These are phyloP conservation scores for Stagonosporopsis cucurbitacearum DNA, from an alignment of 2,329 filamentous ascomycete genomes.

Conservation along the genomic window DNA sequence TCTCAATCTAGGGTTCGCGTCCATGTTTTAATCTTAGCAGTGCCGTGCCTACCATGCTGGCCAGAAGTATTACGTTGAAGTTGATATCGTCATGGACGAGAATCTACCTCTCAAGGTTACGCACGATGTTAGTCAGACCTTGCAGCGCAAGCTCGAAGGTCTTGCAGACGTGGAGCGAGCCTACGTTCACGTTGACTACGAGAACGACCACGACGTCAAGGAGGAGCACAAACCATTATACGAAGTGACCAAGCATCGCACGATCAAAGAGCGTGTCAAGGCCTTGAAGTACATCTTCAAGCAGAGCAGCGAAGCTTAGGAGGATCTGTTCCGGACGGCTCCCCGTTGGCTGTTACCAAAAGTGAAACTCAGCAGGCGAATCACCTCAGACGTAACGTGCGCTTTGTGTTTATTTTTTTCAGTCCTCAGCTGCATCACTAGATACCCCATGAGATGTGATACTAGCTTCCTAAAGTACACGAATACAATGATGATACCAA, in stretches of 20 bases:
- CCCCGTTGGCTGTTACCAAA: background rate
- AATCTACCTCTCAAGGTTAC: conserved; percentile 61
- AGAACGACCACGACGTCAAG: conserved; percentile 47
- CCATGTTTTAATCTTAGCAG: conserved; percentile 28
- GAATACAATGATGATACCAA: conserved; percentile 1
- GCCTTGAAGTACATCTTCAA: conserved; percentile 35
- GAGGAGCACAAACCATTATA: conserved; percentile 51
- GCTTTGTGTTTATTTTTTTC: conserved; percentile 1
- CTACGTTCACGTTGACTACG: conserved; percentile 60
- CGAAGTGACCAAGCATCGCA: conserved; percentile 40
- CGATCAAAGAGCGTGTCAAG: conserved; percentile 44
- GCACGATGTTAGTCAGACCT: conserved; percentile 65
- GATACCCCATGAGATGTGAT: conserved; percentile 10
- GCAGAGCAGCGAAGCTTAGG: conserved; percentile 13
- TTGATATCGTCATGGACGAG: conserved; percentile 67
- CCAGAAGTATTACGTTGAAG: conserved; percentile 67
- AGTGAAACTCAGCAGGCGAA: conserved; percentile 1
- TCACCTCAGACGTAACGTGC: conserved; percentile 5
- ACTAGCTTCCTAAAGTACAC: conserved; percentile 7
- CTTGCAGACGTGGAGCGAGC: conserved; percentile 53
- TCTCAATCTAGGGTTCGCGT: background rate
- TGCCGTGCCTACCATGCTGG: conserved; percentile 68
- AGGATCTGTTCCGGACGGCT: too few relatives aligned
- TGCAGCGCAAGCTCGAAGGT: conserved; percentile 66
- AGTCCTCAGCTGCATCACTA: background rate